These are phyloP conservation scores for Tardiomyces depauwii DNA, from an alignment of 1,139 yeast species.

Conservation along the genomic window DNA sequence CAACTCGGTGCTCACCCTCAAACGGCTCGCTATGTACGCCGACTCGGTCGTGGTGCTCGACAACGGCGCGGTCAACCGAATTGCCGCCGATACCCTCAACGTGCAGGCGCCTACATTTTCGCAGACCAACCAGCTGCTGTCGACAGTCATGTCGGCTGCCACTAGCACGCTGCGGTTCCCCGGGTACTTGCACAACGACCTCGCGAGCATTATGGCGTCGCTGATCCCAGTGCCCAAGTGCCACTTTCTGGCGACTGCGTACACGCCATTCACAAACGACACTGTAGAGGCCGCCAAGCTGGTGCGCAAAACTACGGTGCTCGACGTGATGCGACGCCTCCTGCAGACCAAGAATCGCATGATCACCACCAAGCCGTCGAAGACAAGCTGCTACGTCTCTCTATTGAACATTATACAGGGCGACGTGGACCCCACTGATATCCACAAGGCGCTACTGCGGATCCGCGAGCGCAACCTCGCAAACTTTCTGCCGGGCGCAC, in stretches of 20 bases:
- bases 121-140: conserved; percentile 75
- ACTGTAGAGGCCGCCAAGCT: conserved; percentile 47
- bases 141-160: conserved; percentile 73
- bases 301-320: conserved; percentile 63
- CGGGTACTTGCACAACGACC: conserved; percentile 78
- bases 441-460: conserved; percentile 67
- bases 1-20: conserved; percentile 72
- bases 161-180: conserved; percentile 89
- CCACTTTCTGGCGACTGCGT: conserved; percentile 77
- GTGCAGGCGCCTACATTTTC: conserved; percentile 41
- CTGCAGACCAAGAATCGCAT: conserved; percentile 70
- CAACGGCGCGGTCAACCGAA: conserved; percentile 67
- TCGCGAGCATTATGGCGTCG: conserved; percentile 73
- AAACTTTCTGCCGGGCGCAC: conserved; percentile 78
- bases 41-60: conserved; percentile 85
- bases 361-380: conserved; percentile 40
- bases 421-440: conserved; percentile 55
- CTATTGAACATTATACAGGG: conserved; percentile 74
- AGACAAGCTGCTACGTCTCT: conserved; percentile 44
- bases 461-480: conserved; percentile 58
- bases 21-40: conserved; percentile 69
- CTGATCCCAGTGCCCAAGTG: conserved; percentile 82
- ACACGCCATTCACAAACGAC: conserved; percentile 73
- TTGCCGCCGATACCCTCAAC: conserved; percentile 44
- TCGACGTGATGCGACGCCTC: conserved; percentile 75